phyloP scores from a whole-genome alignment of 1,284 basidiomycete species.

The Phellopilus nigrolimitatus region DNA sequence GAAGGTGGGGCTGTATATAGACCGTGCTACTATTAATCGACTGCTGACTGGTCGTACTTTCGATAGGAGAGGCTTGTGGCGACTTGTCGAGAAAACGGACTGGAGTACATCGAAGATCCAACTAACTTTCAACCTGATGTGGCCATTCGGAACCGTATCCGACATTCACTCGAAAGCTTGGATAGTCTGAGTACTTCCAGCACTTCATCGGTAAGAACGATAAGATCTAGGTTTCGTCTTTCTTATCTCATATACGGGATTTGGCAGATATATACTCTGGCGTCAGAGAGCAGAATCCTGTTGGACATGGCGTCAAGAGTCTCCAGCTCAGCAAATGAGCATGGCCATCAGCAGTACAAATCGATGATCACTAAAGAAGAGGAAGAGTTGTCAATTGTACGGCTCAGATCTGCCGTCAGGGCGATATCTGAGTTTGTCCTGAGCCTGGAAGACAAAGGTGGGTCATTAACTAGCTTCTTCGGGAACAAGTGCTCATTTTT shows the following conservation, averaged over 20 bases:
- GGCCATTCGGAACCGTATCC: slow-evolving; percentile 66
- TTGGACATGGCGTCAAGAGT: slow-evolving; percentile 8
- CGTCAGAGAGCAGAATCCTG: slow-evolving; percentile 1
- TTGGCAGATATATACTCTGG: neutral
- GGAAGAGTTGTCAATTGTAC: neutral
- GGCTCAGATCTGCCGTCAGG: slow-evolving; percentile 7
- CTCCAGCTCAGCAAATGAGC: neutral
- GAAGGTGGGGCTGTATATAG: slow-evolving; percentile 55
- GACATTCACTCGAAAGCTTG: slow-evolving; percentile 35
- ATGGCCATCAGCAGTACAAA: neutral
- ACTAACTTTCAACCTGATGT: slow-evolving; percentile 70
- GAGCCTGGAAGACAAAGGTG: slow-evolving; percentile 9
- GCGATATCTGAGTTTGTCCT: slow-evolving; percentile 5
- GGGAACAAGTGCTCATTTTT: slow-evolving; percentile 24
- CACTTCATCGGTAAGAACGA: neutral
- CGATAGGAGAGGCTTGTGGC: slow-evolving; percentile 65
- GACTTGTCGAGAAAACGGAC: slow-evolving; percentile 57
- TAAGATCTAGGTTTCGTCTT: neutral
- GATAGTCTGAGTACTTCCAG: neutral
- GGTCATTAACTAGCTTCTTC: neutral
- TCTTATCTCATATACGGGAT: neutral
- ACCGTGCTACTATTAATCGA: too few relatives aligned
- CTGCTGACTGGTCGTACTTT: neutral
- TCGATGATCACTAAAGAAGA: neutral
- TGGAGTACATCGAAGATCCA: slow-evolving; percentile 58